Conservation (phyloP, 305 asterid genomes). For the Fraxinus angustifolia region DNA sequence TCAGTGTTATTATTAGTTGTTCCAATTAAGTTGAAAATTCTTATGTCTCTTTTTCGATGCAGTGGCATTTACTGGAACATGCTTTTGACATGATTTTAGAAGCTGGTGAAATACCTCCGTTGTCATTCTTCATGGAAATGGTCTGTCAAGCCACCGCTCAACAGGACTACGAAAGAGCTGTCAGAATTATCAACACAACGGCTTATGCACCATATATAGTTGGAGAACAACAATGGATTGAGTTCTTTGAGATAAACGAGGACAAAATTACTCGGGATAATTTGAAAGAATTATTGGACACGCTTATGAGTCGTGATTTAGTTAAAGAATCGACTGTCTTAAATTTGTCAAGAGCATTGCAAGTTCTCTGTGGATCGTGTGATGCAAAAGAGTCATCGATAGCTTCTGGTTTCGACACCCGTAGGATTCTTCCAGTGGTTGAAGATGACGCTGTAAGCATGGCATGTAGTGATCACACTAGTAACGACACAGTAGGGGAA, state of each 20-base stretch:
- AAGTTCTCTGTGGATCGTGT: constrained; percentile 38
- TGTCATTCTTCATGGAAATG: constrained; percentile 64
- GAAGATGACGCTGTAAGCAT: constrained; percentile 2
- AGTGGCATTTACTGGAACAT: constrained; percentile 88
- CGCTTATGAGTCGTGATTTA: constrained; percentile 31
- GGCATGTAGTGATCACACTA: not conserved
- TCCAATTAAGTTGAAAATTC: not conserved
- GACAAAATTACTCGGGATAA: constrained; percentile 36
- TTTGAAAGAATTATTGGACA: constrained; percentile 44
- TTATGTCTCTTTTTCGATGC: constrained; percentile 18
- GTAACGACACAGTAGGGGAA: constrained; percentile 18
- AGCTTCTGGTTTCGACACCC: constrained; percentile 14
- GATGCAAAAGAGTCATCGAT: constrained; percentile 25
- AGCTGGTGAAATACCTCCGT: constrained; percentile 74
- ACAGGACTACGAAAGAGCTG: constrained; percentile 44
- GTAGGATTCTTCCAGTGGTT: constrained; percentile 1
- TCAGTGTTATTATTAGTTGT: not conserved
- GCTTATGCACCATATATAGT: constrained; percentile 68
- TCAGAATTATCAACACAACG: constrained; percentile 53
- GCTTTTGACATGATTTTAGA: constrained; percentile 69
- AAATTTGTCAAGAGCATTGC: constrained; percentile 55
- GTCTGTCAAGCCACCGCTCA: constrained; percentile 50
- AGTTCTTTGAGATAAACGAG: constrained; percentile 46
- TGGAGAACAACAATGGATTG: constrained; percentile 58
- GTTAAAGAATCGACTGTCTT: constrained; percentile 48